Evolutionary conservation across 108 stramenopile genomes (phyloP), one percentile per base, ranked within the genome.

Genomic region (Chaetoceros tenuissimus): DNA sequence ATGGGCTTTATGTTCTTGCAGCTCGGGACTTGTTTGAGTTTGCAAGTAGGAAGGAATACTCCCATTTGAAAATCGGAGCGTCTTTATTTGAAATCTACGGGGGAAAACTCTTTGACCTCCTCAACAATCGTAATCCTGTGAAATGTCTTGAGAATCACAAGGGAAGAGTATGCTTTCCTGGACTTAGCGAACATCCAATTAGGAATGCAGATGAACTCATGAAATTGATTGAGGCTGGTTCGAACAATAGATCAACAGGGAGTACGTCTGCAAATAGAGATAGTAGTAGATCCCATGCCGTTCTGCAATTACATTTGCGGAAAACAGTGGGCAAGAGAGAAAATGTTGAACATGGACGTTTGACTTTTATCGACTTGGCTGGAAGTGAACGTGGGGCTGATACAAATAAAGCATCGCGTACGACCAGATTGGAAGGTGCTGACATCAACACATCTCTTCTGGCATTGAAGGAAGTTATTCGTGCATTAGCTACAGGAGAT

Each of bases 391-490:
- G 98, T 19, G 98, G 96, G 23, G 93, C 92, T 3, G 98, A 99
- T 69, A 97, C 96, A 2, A 80, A 80, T 50, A 91, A 75, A 52
- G 83, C 94, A 51, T 90, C 88, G 64, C 81, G 92, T 21, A 94
- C 96, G 26, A 86, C 96, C 3, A 68, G 98, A 19, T 59, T 97
- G 72, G 98, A 99, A 66, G 93, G 95, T 27, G 97, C 98, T 25
- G 98, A 98, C 57, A 99, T 99, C 74, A 99, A 99, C 73, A 99
- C 97, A 29, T 84, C 81, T 8, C 61, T 99, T 5, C 71, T 99
- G 51, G 97, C 98, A n/a, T 72, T 99, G 53, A 99, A 99, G 70
- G 99, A 99, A 64, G 97, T 98, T 47, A 97, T 99, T 72, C 86
- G 98, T 28, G 97, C 96, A 8, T 66, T 98, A 17, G 98, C 96